Base-by-base conservation (phyloP, 75 land plant genomes). In the Selaginella moellendorffii region DNA sequence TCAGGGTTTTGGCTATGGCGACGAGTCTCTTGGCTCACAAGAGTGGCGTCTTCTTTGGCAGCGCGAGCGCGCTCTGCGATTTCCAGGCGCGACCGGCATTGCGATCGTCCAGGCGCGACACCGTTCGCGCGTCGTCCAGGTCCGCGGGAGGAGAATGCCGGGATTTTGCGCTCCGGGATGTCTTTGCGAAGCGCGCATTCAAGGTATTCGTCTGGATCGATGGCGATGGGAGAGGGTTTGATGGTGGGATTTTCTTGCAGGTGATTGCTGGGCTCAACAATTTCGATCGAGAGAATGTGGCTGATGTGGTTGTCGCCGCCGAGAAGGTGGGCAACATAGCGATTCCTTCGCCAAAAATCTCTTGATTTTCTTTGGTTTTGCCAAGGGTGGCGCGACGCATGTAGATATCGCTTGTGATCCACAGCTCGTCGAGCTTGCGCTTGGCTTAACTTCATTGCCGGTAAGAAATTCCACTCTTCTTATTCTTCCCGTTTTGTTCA, bases 351-450 rank as follows among this genome's bases (percentile, higher is more conserved):
- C 51, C 18, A 10, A 10, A 46, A 46, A 10, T 10, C 14, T 10
- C 10, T 46, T 20, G 28, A 23, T 65, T 52, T 18, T 24, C 19
- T 65, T 9, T 1, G 12, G 31, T 36, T 31, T 27, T 20, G 76
- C 51, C 27, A 71, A 90, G 97, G 97, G 97, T 26, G 97, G 97
- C 59, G 97, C 97, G 56, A 87, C 92, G 66, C 97, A 84, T 76
- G 92, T 90, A 21, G 97, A 90, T 68, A 87, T 90, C 63, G 97
- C 97, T 21, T 90, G 97, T 71, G 85, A 82, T 63, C 74, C 85
- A n/a, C 82, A 84, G 63, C 75, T 87, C 59, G 92, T 90, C 59
- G 82, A 87, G 74, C 79, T 90, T 64, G 97, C 83, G 2, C 36
- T 65, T 14, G 68, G 75, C 64, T 58, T 90, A 56, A 82, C 92